These are phyloP conservation scores for Benincasa hispida DNA, from an alignment of 306 rosid genomes.

Conservation along the genomic window DNA sequence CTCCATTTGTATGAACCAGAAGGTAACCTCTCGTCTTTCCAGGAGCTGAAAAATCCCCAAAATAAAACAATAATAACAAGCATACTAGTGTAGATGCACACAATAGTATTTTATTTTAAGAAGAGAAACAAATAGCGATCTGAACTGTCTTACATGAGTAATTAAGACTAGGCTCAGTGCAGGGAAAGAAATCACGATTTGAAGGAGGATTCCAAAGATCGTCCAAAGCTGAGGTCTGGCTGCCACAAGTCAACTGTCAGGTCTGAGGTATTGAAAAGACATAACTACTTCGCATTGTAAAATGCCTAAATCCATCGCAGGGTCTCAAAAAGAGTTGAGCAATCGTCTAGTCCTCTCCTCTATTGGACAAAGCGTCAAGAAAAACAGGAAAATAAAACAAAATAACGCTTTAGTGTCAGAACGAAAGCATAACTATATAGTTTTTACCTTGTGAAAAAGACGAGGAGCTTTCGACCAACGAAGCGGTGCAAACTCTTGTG, in stretches of 20 bases:
- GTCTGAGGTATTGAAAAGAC: constrained; percentile 37
- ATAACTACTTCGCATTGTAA: constrained; percentile 24
- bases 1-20: constrained; percentile 84
- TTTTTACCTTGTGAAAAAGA: constrained; percentile 3
- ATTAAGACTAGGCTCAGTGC: constrained; percentile 45
- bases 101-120: not conserved
- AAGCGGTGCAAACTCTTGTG: not conserved
- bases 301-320: too few species aligned
- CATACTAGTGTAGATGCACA: not conserved
- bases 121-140: not conserved
- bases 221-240: constrained; percentile 27
- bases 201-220: constrained; percentile 78
- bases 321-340: too few species aligned
- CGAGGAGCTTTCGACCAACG: constrained; percentile 1
- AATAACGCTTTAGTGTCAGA: too few species aligned
- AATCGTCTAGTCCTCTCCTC: not conserved
- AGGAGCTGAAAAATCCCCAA: constrained; percentile 43
- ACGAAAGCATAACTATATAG: not conserved
- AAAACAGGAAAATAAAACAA: not conserved
- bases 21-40: constrained; percentile 59
- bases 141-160: constrained; percentile 39
- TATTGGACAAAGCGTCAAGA: not conserved
- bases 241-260: constrained; percentile 42
- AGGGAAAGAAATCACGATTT: constrained; percentile 53
- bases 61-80: not conserved